Evolutionary conservation across 129 eudicot genomes (phyloP), one percentile per base, ranked within the genome.

Genomic region (Centaurea solstitialis): DNA sequence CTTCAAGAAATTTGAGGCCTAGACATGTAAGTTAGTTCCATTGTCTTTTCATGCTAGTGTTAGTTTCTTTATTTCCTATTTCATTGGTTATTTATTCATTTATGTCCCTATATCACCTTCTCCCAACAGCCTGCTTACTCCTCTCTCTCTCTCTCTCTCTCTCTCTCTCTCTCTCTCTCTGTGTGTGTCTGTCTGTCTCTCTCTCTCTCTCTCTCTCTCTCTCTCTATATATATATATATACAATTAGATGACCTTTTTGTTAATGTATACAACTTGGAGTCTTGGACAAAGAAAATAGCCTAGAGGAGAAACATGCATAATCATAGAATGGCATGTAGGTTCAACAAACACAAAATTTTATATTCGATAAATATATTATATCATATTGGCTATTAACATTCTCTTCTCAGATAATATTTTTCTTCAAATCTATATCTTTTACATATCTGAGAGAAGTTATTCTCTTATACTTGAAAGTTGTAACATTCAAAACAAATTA

Each of bases 11-110:
- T 38, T 77, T 87, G 70, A 87, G 91, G 82, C 84, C 86, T 59
- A 89, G 88, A 79, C 84, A 83, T 76, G 98, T 93, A 84, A 86
- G 88, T 92, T 76, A 4, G 83, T 78, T 68, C 50, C 69, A 20
- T 78, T 18, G 6, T 70, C 57, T 47, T 78, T 79, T 24, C 64
- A 61, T 24, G 59, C 12, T 33, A 9, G 77, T 24, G 11, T 30
- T 64, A 23, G 37, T 64, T 59, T 10, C 6, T 74, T 20, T 21
- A 8, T 64, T 57, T 64, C 22, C n/a, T 73, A 24, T 76, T 40
- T 21, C 43, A 71, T 67, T 70, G 17, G 0, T 24, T 82, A 30
- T 69, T 18, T 75, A 28, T 76, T 11, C 35, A 7, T 17, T 26
- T 76, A 37, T 50, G 8, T 33, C 38, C 50, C 7, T 61, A 37